Evolutionary conservation across 2,329 filamentous ascomycete genomes (phyloP).

Genomic region (Phialophora tarda): DNA sequence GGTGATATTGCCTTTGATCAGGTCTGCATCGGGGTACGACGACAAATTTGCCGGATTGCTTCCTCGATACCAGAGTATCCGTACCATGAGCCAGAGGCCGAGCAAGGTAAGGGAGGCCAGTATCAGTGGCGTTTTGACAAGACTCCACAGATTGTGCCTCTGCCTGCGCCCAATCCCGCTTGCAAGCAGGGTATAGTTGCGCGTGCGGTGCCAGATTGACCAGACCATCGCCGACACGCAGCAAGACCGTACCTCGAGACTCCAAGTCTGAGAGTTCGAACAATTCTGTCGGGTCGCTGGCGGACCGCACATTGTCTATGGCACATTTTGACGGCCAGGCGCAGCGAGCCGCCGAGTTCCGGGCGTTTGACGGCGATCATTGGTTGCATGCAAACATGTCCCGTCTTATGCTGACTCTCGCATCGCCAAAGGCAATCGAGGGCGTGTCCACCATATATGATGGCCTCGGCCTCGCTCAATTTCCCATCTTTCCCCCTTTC

Average conservation of each 20-base stretch:
- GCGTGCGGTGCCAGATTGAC: slow-evolving; percentile 9
- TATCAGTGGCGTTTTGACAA: slow-evolving; percentile 18
- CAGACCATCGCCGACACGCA: slow-evolving; percentile 16
- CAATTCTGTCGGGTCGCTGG: background rate
- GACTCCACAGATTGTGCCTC: slow-evolving; percentile 17
- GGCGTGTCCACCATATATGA: background rate
- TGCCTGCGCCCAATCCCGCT: slow-evolving; percentile 11
- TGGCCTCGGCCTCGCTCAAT: background rate
- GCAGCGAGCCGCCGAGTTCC: slow-evolving; percentile 18
- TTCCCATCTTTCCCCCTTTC: background rate
- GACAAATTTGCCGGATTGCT: slow-evolving; percentile 20
- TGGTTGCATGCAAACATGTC: slow-evolving; percentile 10
- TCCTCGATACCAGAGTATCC: slow-evolving; percentile 21
- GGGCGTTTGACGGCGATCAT: slow-evolving; percentile 11
- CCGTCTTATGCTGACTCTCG: slow-evolving; percentile 17
- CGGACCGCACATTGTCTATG: slow-evolving; percentile 13
- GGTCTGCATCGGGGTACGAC: slow-evolving; percentile 15
- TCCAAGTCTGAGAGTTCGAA: background rate
- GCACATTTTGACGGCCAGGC: slow-evolving; percentile 10
- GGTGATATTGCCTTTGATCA: slow-evolving; percentile 19
- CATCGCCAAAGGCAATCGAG: slow-evolving; percentile 19
- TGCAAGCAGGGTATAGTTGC: slow-evolving; percentile 1
- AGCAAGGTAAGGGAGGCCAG: slow-evolving; percentile 10
- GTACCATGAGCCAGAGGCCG: slow-evolving; percentile 19
- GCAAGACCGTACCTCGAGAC: background rate